phyloP scores from a whole-genome alignment of 768 basidiomycete species.

The Tricholoma matsutake region DNA sequence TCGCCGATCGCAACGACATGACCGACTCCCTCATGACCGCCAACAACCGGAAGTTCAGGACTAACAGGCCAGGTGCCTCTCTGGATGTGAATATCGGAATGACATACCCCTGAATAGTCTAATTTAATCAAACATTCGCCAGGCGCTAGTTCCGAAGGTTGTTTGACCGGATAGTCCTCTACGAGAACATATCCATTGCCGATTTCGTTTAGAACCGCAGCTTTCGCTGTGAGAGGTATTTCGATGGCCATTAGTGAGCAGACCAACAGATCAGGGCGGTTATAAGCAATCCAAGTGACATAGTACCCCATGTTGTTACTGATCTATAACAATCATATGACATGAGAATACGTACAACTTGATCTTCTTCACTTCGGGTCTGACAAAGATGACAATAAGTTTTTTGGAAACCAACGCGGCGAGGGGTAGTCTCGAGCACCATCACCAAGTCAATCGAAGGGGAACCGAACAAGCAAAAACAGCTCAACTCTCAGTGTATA shows the following conservation, averaged over 20 bases:
- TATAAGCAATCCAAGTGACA: neutral
- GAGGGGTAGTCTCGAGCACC: too few relatives aligned
- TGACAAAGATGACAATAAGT: too few relatives aligned
- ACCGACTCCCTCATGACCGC: slow-evolving; percentile 82
- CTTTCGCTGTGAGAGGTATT: slow-evolving; percentile 36
- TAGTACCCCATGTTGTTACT: neutral
- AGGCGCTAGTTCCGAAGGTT: slow-evolving; percentile 51
- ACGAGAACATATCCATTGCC: slow-evolving; percentile 29
- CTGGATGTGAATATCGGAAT: slow-evolving; percentile 71
- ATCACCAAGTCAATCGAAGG: too few relatives aligned
- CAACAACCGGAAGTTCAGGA: slow-evolving; percentile 55
- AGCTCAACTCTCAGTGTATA: too few relatives aligned
- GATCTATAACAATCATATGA: neutral
- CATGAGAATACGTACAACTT: neutral
- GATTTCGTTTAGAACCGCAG: slow-evolving; percentile 33
- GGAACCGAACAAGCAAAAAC: too few relatives aligned
- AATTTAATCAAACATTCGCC: slow-evolving; percentile 73
- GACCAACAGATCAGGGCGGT: neutral
- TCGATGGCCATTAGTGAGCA: slow-evolving; percentile 3
- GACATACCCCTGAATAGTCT: slow-evolving; percentile 61
- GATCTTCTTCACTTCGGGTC: too few relatives aligned
- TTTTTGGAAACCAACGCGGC: too few relatives aligned
- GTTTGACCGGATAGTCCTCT: slow-evolving; percentile 52
- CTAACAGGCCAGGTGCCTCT: slow-evolving; percentile 64
- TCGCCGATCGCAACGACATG: slow-evolving; percentile 73